Evolutionary conservation across 73 alveolate species (phyloP).

Genomic region (Tetrahymena elliotti): DNA sequence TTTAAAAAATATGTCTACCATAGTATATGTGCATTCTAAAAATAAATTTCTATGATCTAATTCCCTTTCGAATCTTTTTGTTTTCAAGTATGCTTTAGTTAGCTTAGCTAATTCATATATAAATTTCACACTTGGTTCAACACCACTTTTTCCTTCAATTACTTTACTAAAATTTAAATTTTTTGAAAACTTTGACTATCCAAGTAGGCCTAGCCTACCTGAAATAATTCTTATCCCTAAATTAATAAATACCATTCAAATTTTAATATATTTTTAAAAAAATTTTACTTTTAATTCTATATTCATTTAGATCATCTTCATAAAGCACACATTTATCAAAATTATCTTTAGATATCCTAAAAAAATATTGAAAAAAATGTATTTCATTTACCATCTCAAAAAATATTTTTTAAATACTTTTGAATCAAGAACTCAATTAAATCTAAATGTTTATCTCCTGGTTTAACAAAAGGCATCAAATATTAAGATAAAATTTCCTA

Average conservation of each 20-base stretch:
- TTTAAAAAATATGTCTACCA: background rate
- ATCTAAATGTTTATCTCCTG: background rate
- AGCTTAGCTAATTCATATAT: background rate
- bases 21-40: background rate
- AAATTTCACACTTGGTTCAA: background rate
- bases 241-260: background rate
- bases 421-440: background rate
- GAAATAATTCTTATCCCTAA: background rate
- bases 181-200: background rate
- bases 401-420: background rate
- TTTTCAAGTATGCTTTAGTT: background rate
- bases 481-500: background rate
- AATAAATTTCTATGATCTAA: background rate
- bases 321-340: background rate
- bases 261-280: background rate
- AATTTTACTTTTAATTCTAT: background rate
- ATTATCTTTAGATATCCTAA: background rate
- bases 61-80: background rate
- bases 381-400: too few relatives aligned
- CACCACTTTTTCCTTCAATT: background rate
- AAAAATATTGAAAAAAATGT: background rate
- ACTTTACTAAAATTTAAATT: background rate
- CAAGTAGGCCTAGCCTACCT: background rate
- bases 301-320: background rate
- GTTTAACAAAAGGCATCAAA: background rate